phyloP scores from a whole-genome alignment of 768 basidiomycete species.

The Phaeolepiota aurea region DNA sequence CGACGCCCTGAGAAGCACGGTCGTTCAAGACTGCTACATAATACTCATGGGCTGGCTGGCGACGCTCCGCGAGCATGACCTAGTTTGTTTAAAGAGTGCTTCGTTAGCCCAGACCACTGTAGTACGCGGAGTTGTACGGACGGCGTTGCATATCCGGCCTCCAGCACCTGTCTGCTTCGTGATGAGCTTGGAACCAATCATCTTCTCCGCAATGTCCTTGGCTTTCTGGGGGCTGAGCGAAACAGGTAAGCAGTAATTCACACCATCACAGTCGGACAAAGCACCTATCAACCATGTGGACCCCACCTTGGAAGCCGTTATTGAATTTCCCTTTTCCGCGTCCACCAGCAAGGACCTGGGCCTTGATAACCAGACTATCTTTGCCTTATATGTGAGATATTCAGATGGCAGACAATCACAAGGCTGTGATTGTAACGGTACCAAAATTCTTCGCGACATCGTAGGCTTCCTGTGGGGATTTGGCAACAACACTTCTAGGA shows the following conservation, averaged over 20 bases:
- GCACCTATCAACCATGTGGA: slow-evolving; percentile 87
- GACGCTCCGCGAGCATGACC: slow-evolving; percentile 98
- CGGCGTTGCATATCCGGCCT: slow-evolving; percentile 93
- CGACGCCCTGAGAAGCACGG: slow-evolving; percentile 80
- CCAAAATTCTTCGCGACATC: slow-evolving; percentile 87
- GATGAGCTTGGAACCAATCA: slow-evolving; percentile 93
- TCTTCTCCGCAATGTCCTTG: slow-evolving; percentile 77
- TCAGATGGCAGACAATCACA: slow-evolving; percentile 4
- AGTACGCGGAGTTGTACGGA: slow-evolving; percentile 22
- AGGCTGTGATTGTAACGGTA: slow-evolving; percentile 21
- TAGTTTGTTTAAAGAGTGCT: slow-evolving; percentile 21
- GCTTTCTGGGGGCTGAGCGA: slow-evolving; percentile 73
- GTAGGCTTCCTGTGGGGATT: slow-evolving; percentile 83
- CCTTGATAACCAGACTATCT: slow-evolving; percentile 89
- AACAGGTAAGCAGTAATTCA: slow-evolving; percentile 2
- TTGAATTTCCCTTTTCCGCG: slow-evolving; percentile 97
- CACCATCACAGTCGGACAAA: slow-evolving; percentile 6
- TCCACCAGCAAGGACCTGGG: slow-evolving; percentile 97
- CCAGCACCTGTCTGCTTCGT: slow-evolving; percentile 96
- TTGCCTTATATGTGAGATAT: slow-evolving; percentile 35
- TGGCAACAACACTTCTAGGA: slow-evolving; percentile 84
- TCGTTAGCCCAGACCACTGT: neutral
- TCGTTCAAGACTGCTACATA: slow-evolving; percentile 97
- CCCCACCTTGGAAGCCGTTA: slow-evolving; percentile 94
- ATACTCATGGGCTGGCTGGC: slow-evolving; percentile 92